Percentiles rank a stretch among this genome's conserved stretches.
phyloP scores from a whole-genome alignment of 2,329 filamentous ascomycete genomes.

The Chalaropsis thielavioides region DNA sequence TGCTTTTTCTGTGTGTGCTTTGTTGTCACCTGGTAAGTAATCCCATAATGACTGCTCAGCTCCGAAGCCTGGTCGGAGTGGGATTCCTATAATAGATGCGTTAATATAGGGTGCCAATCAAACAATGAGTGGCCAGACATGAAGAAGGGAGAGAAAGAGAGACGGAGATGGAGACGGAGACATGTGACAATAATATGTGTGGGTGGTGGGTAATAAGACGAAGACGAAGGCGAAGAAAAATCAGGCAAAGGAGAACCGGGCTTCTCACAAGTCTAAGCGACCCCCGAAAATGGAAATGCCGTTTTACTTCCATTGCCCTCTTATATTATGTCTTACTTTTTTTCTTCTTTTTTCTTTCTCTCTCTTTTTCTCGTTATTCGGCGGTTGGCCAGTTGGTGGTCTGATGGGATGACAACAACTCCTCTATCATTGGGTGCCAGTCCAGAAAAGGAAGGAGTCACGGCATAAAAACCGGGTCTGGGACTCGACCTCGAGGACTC shows the following conservation, averaged over 20 bases:
- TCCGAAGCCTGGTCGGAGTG: neutral
- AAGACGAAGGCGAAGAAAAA: neutral
- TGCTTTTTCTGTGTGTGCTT: neutral
- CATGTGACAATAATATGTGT: neutral
- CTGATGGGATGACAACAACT: neutral
- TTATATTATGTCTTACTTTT: neutral
- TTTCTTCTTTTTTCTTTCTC: neutral
- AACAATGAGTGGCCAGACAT: neutral
- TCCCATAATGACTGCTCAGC: conserved; percentile 2
- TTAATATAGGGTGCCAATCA: conserved; percentile 1
- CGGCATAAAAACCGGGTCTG: neutral
- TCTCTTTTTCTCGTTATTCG: neutral
- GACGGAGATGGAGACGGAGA: neutral
- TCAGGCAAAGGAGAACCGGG: neutral
- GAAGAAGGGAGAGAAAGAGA: neutral
- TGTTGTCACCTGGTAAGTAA: neutral
- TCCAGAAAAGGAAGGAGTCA: neutral
- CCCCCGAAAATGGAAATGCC: neutral
- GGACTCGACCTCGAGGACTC: neutral
- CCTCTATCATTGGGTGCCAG: neutral
- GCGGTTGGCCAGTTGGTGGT: neutral
- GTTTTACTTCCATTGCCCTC: neutral
- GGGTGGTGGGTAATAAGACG: neutral
- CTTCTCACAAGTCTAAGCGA: conserved; percentile 1
- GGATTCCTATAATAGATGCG: neutral